Evolutionary conservation across 2,329 filamentous ascomycete genomes (phyloP), one percentile per base, ranked within the genome.

Genomic region (Ophiostoma himal-ulmi): DNA sequence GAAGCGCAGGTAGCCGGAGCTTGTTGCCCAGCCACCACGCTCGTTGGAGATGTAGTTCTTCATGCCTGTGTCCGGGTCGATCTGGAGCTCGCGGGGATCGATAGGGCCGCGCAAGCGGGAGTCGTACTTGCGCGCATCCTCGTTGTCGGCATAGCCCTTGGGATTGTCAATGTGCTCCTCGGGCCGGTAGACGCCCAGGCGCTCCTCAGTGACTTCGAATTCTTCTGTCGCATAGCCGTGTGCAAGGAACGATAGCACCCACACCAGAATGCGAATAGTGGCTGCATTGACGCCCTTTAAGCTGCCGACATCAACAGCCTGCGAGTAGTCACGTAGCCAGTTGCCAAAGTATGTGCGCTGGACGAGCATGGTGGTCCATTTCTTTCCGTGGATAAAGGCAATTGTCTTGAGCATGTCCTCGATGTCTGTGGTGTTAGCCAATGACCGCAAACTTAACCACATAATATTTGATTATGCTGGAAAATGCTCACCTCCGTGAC

Each of bases 1-100:
- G 80, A 88, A 92, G 75, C 89, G 88, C 72, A 97, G 84, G 76
- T 94, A 97, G 54, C 91, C 94, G 8, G 91, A 83, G 73, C 93
- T 97, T 26, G 95, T 99, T 1, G 94, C 92, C 91, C 94, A 97
- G 57, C 87, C 86, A 5, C 93, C 92, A 17, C 81, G 83, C 78
- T 98, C 94, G 76, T 97, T 98, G 72, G 94, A 89, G 75, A 99
- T 98, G 79, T 99, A 99, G 78, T 98, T 98, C 81, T 98, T 99
- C 94, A 99, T 97, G n/a, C 94, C 94, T 0, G 92, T 95, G 6
- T 85, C 82, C 44, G 82, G 81, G 76, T 95, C 92, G 70, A 95
- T 86, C 72, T 91, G 88, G 26, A 91, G 86, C 77, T 95, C 92
- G 57, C 86, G 79, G 5, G 86, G 85, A 72, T 87, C 82, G 10